Evolutionary conservation across 2,329 filamentous ascomycete species (phyloP).

Genomic region (Aspergillus bombycis): DNA sequence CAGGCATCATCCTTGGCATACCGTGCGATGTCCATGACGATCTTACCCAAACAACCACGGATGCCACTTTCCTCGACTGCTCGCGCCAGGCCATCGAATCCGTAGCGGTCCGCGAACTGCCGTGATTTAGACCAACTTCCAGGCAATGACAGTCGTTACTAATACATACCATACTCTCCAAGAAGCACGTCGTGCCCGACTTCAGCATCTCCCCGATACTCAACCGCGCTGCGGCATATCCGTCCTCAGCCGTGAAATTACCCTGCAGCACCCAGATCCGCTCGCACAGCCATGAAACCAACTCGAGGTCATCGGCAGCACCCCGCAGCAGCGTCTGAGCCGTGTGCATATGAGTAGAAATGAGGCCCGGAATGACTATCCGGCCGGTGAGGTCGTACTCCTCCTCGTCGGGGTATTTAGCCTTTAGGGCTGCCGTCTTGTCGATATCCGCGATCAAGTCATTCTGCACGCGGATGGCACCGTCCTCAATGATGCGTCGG

Average conservation of each 20-base stretch:
- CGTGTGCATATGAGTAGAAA: conserved; percentile 56
- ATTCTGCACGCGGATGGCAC: conserved; percentile 47
- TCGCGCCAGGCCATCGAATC: conserved; percentile 49
- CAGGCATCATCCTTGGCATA: conserved; percentile 36
- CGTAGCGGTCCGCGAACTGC: conserved; percentile 51
- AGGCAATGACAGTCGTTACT: not conserved
- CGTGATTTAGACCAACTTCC: not conserved
- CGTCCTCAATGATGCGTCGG: conserved; percentile 52
- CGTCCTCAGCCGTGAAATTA: conserved; percentile 51
- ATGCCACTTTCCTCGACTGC: conserved; percentile 51
- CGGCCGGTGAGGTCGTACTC: conserved; percentile 43
- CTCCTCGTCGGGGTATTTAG: conserved; percentile 33
- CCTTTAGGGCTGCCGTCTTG: conserved; percentile 39
- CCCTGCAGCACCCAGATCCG: conserved; percentile 54
- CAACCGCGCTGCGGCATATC: conserved; percentile 52
- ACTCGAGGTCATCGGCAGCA: conserved; percentile 53
- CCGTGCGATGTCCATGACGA: conserved; percentile 49
- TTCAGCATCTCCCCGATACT: conserved; percentile 57
- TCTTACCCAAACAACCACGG: conserved; percentile 48
- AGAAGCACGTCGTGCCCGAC: conserved; percentile 55
- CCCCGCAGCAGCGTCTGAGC: conserved; percentile 53
- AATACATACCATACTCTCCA: conserved; percentile 53
- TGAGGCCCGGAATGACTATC: conserved; percentile 53
- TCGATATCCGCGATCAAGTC: conserved; percentile 49
- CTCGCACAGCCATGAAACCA: conserved; percentile 57